Evolutionary conservation across 192 early-diverging fungal genomes (phyloP), one percentile per base, ranked within the genome.

Genomic region (Rhizophagus clarus): DNA sequence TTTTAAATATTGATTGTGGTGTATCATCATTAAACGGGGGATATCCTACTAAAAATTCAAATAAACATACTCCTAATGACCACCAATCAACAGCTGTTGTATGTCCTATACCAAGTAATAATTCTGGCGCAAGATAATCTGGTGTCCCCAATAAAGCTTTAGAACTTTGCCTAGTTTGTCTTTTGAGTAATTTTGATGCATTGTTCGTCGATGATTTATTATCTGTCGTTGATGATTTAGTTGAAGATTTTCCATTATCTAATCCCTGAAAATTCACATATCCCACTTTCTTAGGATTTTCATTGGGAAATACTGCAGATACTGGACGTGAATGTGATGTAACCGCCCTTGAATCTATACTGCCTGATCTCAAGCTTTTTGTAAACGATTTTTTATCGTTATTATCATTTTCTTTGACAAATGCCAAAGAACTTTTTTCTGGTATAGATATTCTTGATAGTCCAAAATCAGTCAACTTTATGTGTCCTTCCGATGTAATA

Each of bases 401-500:
- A n/a, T 2, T 9, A 15, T 69, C 76, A 11, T 42, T 73, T 29
- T 70, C 64, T 91, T 69, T 69, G 17, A 78, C 26, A 81, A 56
- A 83, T 31, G 82, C 66, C 80, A 86, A 79, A 51, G 81, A 77
- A 14, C 83, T 82, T 62, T 85, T 80, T 32, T 86, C 91, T 2
- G 91, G 86, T 22, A 95, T 88, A 9, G 91, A 84, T 51, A 96
- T 94, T 32, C 94, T 89, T 63, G 95, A 96, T 7, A 98, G 88
- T 8, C 97, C 97, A 94, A 98, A 98, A 81, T 98, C 97, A 14
- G 95, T 96, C 71, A 97, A 82, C 82, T 97, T 97, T 84, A 97
- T 92, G 81, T 97, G 96, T 0, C 96, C 96, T 64, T 96, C 92
- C 40, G 90, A 88, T 79, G 91, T 93, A 71, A 98, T 87, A 24